Percentiles rank a stretch among this genome's conserved stretches.
phyloP scores from a whole-genome alignment of 257 asterid genomes.

The Solanum tarapatanum region DNA sequence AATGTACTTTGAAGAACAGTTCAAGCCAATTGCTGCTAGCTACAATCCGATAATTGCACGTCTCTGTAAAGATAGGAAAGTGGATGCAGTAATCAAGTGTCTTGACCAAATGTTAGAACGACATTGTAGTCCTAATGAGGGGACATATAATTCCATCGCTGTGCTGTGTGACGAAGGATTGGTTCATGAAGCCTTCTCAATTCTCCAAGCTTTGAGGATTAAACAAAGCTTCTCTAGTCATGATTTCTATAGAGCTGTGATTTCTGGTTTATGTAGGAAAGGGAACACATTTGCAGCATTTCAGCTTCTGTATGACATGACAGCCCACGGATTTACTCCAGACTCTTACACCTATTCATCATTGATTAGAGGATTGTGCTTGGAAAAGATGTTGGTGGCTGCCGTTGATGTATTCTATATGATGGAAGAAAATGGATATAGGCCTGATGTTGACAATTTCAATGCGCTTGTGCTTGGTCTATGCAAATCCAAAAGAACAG shows the following conservation, averaged over 20 bases:
- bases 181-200: constrained; percentile 58
- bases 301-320: constrained; percentile 52
- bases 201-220: constrained; percentile 49
- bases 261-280: constrained; percentile 57
- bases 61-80: constrained; percentile 54
- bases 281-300: constrained; percentile 71
- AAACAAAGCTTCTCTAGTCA: constrained; percentile 33
- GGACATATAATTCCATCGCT: constrained; percentile 73
- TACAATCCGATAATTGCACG: constrained; percentile 62
- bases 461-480: constrained; percentile 75
- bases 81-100: constrained; percentile 43
- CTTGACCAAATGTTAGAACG: constrained; percentile 50
- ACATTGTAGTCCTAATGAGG: constrained; percentile 54
- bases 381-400: constrained; percentile 64
- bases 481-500: constrained; percentile 67
- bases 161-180: constrained; percentile 56
- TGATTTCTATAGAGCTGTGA: constrained; percentile 45
- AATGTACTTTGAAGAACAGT: constrained; percentile 37
- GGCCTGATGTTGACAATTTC: constrained; percentile 50
- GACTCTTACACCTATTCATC: constrained; percentile 77
- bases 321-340: constrained; percentile 47
- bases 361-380: constrained; percentile 64
- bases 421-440: constrained; percentile 50
- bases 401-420: constrained; percentile 48
- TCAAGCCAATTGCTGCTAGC: constrained; percentile 64